Base-by-base conservation (phyloP, 352 stramenopile genomes). In the Phytopythium delawarense region DNA sequence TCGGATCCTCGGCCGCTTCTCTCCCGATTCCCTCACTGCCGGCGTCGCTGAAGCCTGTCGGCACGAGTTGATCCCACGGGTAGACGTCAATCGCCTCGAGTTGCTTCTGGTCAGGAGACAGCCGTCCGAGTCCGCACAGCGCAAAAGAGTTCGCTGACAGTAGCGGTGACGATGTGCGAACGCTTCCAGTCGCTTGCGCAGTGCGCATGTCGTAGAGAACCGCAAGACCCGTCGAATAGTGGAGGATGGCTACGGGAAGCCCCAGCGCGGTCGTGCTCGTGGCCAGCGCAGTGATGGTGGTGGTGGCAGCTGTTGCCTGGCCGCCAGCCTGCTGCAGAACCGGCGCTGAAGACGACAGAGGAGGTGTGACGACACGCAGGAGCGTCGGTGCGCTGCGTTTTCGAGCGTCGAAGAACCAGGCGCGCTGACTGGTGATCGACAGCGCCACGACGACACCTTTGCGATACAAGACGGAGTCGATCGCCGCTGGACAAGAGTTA, bases 181-280 rank as follows among this genome's bases (percentile, higher is more conserved):
- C 50, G 56, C 74, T 85, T 13, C 67, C 70, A 21, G 85, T 73
- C 0, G 77, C 79, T 18, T 77, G 66, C 12, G 67, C 77, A 5
- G 59, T 74, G 44, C 76, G 73, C 20, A 78, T 57, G 25, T 90
- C 75, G 56, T 82, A 82, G 1, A 87, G 54, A 54, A 87, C 34
- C 15, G 69, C 53, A 30, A 74, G 75, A 7, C 79, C 79, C 30
- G 70, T 85, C 37, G 77, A 88, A 55, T 72, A 87, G 20, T 65
- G 60, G 7, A 88, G 48, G 0, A 84, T 59, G 2, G 56, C 71
- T 20, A 88, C 13, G 2, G 77, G 79, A 16, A 88, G 13, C 45
- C 77, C 70, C 45, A 83, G 45, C 3, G 49, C 32, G 9, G 25
- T 45, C 20, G 69, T 61, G 21, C 61, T 54, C 4, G 46, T 2